Base-by-base conservation (phyloP, 164 flowering plant species). In the Santalum album region DNA sequence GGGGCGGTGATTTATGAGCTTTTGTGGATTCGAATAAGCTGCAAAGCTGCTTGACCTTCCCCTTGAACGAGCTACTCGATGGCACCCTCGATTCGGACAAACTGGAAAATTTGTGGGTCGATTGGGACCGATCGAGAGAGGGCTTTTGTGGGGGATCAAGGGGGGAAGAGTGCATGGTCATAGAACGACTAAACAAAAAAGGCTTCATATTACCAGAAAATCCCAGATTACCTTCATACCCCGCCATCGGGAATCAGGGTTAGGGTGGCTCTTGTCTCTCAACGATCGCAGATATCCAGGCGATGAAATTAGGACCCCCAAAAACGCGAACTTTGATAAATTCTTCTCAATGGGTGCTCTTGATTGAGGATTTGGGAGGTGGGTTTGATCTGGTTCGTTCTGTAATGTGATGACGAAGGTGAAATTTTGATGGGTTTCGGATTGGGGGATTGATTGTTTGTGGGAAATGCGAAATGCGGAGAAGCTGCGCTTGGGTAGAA, bases 11-110 rank as follows among this genome's bases (percentile, higher is more conserved):
- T 15, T 6, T 5, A 7, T 22, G 40, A 12, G 59, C 3, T 36
- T 36, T 48, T 10, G 29, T 1, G 9, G 64, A 43, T 43, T 71
- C 75, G 57, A 71, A 71, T 6, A 71, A 36, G 12, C 49, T 57
- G 38, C 69, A 51, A 7, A 72, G 54, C 20, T 36, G 39, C 25
- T 25, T 64, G 25, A 72, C 75, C 40, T 72, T 72, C 9, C 75
- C 75, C 36, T 62, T 72, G 61, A 72, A 23, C 1, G 69, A 68
- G 51, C 39, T 53, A 7, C 58, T 35, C 16, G 61, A 43, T 25
- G 69, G 49, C 16, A 54, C 40, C 51, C 48, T 25, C 14, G 63
- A 53, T 6, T 50, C 63, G 23, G 51, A 51, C 1, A 58, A 45
- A 7, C 55, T 43, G 11, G 17, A 12, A 17, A 42, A 12, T 42